Percentiles rank a stretch among this genome's conserved stretches.
Conservation (phyloP, 371 early-diverging fungal species). For the Gilbertella persicaria region DNA sequence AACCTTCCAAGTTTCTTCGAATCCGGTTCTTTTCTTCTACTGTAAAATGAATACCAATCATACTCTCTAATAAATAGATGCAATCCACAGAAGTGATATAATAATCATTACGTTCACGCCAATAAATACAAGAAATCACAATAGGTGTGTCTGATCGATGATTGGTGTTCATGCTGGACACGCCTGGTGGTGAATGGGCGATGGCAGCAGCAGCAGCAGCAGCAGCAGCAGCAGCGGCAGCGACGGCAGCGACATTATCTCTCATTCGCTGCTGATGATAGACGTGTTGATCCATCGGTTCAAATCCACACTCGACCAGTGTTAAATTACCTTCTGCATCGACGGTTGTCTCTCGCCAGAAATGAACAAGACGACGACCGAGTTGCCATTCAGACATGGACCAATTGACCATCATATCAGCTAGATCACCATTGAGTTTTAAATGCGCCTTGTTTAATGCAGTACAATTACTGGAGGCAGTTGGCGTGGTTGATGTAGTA, state of each 20-base stretch:
- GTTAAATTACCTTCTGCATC: neutral
- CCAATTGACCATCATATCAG: slow-evolving; percentile 41
- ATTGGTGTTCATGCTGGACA: neutral
- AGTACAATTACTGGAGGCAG: slow-evolving; percentile 12
- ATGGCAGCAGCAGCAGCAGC: neutral
- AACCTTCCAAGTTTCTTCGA: slow-evolving; percentile 74
- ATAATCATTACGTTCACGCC: slow-evolving; percentile 67
- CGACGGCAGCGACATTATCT: slow-evolving; percentile 12
- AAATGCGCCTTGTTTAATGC: slow-evolving; percentile 17
- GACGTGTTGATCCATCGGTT: slow-evolving; percentile 14
- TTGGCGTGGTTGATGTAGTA: neutral
- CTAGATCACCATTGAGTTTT: slow-evolving; percentile 14
- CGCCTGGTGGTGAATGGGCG: neutral
- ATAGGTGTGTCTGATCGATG: neutral
- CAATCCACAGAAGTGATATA: slow-evolving; percentile 78
- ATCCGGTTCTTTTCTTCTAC: slow-evolving; percentile 82
- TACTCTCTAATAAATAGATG: slow-evolving; percentile 67
- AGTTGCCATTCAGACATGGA: slow-evolving; percentile 63
- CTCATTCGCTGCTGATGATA: slow-evolving; percentile 21
- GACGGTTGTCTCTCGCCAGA: slow-evolving; percentile 45
- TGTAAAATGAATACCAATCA: slow-evolving; percentile 69
- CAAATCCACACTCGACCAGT: slow-evolving; percentile 18
- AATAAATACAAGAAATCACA: slow-evolving; percentile 76
- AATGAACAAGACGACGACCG: slow-evolving; percentile 75
- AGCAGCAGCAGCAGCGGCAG: slow-evolving; percentile 11